A percentile compares a stretch with the other conserved stretches of the same genome.
Conservation (phyloP, 2,329 filamentous ascomycete species). For the Talaromyces sp. region DNA sequence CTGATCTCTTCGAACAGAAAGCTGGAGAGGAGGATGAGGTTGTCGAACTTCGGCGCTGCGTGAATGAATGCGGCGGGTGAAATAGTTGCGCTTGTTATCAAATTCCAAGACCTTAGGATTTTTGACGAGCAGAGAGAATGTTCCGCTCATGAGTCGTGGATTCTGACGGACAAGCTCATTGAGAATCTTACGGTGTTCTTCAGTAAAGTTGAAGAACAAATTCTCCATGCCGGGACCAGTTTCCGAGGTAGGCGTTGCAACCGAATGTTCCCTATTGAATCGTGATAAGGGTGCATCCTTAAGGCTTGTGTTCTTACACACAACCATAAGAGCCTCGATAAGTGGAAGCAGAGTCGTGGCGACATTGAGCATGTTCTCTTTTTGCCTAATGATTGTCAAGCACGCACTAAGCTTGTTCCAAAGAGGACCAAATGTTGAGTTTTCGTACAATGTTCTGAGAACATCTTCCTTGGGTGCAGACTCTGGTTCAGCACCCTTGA, state of each 20-base stretch:
- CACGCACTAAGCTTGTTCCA: conserved; percentile 92
- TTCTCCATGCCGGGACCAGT: conserved; percentile 65
- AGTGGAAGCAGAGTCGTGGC: conserved; percentile 91
- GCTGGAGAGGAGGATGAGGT: conserved; percentile 71
- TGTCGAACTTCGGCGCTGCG: conserved; percentile 67
- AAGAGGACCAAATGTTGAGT: conserved; percentile 80
- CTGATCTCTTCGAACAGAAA: conserved; percentile 85
- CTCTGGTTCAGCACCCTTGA: conserved; percentile 52
- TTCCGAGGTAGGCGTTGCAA: conserved; percentile 74
- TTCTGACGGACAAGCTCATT: conserved; percentile 97
- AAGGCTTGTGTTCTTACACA: conserved; percentile 93
- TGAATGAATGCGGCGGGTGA: conserved; percentile 85
- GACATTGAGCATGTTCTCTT: conserved; percentile 94
- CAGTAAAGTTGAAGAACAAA: conserved; percentile 95
- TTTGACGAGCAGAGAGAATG: conserved; percentile 91
- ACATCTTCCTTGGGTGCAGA: conserved; percentile 73
- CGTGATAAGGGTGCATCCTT: conserved; percentile 59
- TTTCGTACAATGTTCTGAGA: conserved; percentile 83
- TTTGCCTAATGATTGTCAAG: conserved; percentile 79
- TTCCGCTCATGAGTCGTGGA: conserved; percentile 97
- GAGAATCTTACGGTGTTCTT: conserved; percentile 93
- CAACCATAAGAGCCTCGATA: conserved; percentile 96
- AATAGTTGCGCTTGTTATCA: conserved; percentile 99
- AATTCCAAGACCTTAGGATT: conserved; percentile 99
- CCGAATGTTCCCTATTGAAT: conserved; percentile 62